Conservation (phyloP, 257 asterid species). For the Ilex aquifolium region DNA sequence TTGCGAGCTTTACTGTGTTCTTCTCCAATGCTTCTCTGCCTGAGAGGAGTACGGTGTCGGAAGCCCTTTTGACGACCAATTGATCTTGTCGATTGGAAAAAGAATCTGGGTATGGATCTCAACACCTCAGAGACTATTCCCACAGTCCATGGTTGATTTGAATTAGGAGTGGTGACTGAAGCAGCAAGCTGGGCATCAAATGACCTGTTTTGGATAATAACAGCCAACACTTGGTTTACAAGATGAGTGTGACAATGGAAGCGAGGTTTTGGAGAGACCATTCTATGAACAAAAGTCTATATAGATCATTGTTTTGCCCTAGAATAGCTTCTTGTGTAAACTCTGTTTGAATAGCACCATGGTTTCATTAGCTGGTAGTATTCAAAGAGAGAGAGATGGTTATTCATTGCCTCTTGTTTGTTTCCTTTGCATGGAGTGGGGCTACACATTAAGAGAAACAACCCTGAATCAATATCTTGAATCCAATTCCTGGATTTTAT, state of each 20-base stretch:
- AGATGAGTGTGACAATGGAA: constrained; percentile 13
- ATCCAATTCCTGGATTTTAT: too few species aligned
- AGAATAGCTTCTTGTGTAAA: too few species aligned
- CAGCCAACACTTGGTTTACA: constrained; percentile 50
- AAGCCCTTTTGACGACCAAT: constrained; percentile 72
- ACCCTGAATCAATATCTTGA: too few species aligned
- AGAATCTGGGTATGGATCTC: constrained; percentile 61
- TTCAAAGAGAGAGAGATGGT: too few species aligned
- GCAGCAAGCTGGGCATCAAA: constrained; percentile 27
- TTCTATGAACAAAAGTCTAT: background rate
- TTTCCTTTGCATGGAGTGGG: too few species aligned
- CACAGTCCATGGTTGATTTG: constrained; percentile 38
- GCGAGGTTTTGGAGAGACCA: constrained; percentile 20
- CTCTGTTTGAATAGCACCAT: too few species aligned
- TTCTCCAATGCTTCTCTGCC: constrained; percentile 50
- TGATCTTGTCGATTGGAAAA: constrained; percentile 72
- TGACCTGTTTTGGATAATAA: constrained; percentile 59
- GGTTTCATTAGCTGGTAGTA: too few species aligned
- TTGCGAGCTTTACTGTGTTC: constrained; percentile 39
- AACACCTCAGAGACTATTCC: constrained; percentile 57
- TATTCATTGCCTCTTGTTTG: too few species aligned
- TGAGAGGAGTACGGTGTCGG: constrained; percentile 76
- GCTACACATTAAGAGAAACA: too few species aligned
- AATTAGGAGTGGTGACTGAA: constrained; percentile 9
- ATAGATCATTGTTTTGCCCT: too few species aligned